A percentile compares a stretch with the other conserved stretches of the same genome.
Evolutionary conservation across 2,329 filamentous ascomycete genomes (phyloP).

Genomic region (Didymella exigua): DNA sequence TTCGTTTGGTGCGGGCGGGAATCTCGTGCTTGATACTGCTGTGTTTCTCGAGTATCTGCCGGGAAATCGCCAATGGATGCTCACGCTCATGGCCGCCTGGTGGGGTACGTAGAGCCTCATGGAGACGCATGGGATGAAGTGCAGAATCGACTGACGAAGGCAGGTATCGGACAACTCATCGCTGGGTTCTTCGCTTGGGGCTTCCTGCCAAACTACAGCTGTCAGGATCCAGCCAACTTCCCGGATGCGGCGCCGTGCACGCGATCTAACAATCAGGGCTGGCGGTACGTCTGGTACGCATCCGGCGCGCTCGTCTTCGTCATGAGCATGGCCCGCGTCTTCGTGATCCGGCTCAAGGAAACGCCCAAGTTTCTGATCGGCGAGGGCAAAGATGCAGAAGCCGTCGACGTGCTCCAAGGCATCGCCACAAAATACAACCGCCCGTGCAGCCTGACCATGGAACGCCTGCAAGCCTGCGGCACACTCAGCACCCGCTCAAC

Average conservation of each 20-base stretch:
- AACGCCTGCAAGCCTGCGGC: constrained; percentile 56
- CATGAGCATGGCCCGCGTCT: constrained; percentile 60
- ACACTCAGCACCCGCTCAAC: constrained; percentile 28
- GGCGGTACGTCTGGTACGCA: constrained; percentile 63
- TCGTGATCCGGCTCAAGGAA: constrained; percentile 60
- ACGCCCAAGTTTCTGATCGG: constrained; percentile 63
- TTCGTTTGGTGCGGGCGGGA: constrained; percentile 69
- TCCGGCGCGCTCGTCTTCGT: constrained; percentile 60
- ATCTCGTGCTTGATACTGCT: constrained; percentile 67
- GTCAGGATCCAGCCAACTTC: constrained; percentile 42
- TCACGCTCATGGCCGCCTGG: constrained; percentile 66
- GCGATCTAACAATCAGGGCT: constrained; percentile 60
- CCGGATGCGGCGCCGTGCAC: constrained; percentile 54
- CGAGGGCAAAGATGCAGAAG: constrained; percentile 59
- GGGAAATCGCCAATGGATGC: constrained; percentile 65
- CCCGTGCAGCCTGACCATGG: constrained; percentile 58
- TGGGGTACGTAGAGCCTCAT: constrained; percentile 48
- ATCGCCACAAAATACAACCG: constrained; percentile 61
- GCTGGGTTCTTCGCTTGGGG: constrained; percentile 62
- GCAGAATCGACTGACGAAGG: neutral
- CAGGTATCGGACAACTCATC: constrained; percentile 56
- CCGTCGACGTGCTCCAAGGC: constrained; percentile 55
- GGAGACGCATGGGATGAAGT: neutral
- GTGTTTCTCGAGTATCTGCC: constrained; percentile 65
- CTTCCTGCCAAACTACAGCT: constrained; percentile 59